Percentiles rank a stretch among this genome's conserved stretches.
phyloP scores from a whole-genome alignment of 345 rosid genomes.

The Eucalyptus camaldulensis region DNA sequence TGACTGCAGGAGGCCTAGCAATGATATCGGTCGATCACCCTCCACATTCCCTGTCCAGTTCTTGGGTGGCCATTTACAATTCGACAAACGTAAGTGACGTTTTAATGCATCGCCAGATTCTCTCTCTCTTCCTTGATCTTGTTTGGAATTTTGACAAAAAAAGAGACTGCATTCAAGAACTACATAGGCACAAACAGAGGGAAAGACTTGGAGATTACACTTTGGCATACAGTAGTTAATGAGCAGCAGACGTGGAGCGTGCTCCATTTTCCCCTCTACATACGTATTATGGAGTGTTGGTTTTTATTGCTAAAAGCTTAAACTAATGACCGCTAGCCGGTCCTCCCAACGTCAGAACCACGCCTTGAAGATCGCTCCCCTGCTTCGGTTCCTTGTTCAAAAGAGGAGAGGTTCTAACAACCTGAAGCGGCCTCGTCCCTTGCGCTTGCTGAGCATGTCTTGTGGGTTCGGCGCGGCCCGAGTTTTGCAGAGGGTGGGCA shows the following conservation, averaged over 20 bases:
- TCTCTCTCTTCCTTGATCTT: background rate
- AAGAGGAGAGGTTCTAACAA: constrained; percentile 1
- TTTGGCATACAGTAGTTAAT: background rate
- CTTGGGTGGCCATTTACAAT: background rate
- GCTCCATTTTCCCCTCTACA: background rate
- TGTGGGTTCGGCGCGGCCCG: constrained; percentile 1
- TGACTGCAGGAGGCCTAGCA: background rate
- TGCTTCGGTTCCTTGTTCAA: constrained; percentile 15
- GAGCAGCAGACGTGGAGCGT: background rate
- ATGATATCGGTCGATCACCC: background rate
- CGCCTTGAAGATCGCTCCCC: constrained; percentile 56
- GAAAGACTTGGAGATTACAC: background rate
- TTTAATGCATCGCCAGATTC: background rate
- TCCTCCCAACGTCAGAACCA: constrained; percentile 65
- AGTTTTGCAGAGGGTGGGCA: constrained; percentile 3
- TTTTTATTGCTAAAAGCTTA: background rate
- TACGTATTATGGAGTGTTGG: background rate
- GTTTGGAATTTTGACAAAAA: background rate
- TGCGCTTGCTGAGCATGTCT: background rate
- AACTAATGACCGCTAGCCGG: constrained; percentile 25
- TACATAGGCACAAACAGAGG: background rate
- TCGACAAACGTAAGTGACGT: background rate
- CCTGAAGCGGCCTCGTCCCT: constrained; percentile 5
- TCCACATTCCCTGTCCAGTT: background rate
- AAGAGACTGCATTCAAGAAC: background rate